Conservation (phyloP, 2,329 filamentous ascomycete genomes). For the Beauveria caledonica region DNA sequence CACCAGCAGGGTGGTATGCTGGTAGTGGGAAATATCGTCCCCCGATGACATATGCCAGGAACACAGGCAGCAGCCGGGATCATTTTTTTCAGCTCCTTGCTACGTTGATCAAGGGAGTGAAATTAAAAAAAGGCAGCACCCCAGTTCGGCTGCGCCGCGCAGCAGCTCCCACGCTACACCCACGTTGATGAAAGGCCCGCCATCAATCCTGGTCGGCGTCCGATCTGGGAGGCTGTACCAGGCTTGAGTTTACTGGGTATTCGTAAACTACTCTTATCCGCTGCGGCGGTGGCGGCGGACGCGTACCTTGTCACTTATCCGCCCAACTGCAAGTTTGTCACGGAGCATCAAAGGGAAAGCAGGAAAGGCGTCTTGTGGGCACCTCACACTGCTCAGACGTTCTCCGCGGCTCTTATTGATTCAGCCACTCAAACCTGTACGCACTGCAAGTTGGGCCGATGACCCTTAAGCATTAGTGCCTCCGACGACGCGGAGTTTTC, state of each 20-base stretch:
- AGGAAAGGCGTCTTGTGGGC: neutral
- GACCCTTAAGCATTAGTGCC: neutral
- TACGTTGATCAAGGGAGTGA: neutral
- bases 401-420: neutral
- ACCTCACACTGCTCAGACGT: neutral
- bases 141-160: neutral
- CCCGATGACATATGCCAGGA: neutral
- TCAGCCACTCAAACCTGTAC: neutral
- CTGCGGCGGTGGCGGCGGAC: neutral
- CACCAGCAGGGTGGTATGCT: neutral
- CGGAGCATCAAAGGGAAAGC: too few species aligned
- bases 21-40: neutral
- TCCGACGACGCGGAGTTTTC: neutral
- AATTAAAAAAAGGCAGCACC: neutral
- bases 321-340: neutral
- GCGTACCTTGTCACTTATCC: neutral
- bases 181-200: conserved; percentile 1
- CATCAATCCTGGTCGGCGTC: conserved; percentile 4
- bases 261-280: conserved; percentile 2
- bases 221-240: conserved; percentile 5
- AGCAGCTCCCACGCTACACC: conserved; percentile 1
- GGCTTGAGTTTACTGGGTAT: neutral
- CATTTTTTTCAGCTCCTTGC: neutral
- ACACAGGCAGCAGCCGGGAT: neutral
- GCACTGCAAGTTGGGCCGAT: neutral